Conservation (phyloP, 106 monocot genomes). For the Narthecium ossifragum region DNA sequence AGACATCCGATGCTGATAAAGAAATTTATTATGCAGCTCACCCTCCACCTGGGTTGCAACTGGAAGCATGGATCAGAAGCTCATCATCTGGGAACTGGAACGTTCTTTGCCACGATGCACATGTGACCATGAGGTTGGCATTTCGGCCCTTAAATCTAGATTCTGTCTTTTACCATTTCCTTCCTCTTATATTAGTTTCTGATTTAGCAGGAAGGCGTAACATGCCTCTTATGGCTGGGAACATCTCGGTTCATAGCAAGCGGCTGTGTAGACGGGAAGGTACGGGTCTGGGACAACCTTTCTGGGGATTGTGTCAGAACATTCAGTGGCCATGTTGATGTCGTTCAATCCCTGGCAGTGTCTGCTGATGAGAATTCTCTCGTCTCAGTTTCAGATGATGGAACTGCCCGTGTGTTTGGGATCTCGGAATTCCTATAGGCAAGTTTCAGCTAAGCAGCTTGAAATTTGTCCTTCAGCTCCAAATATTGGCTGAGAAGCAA, state of each 20-base stretch:
- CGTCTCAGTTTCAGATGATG: conserved; percentile 71
- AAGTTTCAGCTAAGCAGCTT: no score
- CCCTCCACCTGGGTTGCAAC: conserved; percentile 71
- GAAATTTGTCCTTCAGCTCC: no score
- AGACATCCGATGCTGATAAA: no score
- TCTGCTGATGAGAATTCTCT: conserved; percentile 48
- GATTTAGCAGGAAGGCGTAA: conserved; percentile 64
- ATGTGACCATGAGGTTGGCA: conserved; percentile 66
- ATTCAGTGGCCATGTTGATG: conserved; percentile 52
- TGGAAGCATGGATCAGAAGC: conserved; percentile 82
- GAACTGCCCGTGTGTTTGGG: conserved; percentile 62
- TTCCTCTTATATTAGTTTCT: neutral
- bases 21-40: conserved; percentile 20
- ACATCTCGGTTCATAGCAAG: conserved; percentile 52
- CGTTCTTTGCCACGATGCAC: conserved; percentile 45
- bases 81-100: conserved; percentile 84
- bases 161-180: neutral
- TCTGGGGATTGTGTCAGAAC: conserved; percentile 58
- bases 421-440: conserved; percentile 35
- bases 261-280: conserved; percentile 77
- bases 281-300: conserved; percentile 80
- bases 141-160: neutral
- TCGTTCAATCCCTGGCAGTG: conserved; percentile 48
- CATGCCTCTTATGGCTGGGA: conserved; percentile 73
- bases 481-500: no score